Percentiles rank a stretch among this genome's conserved stretches.
These are phyloP conservation scores for Chlorella sp. DNA, from an alignment of 139 green algal genomes.

Conservation along the genomic window DNA sequence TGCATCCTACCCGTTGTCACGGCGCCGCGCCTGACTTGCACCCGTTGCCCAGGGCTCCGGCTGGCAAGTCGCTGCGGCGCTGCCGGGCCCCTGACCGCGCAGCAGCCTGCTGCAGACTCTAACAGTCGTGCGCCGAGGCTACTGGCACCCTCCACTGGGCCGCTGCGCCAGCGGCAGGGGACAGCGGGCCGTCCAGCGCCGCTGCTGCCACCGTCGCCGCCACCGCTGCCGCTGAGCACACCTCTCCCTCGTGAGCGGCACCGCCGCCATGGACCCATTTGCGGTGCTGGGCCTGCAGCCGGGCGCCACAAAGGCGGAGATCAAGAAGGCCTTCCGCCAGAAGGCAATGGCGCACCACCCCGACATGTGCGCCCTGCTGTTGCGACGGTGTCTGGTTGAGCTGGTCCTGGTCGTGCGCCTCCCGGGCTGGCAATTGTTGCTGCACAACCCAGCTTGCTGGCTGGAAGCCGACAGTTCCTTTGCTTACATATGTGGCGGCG, in stretches of 20 bases:
- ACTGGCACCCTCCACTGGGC: background rate
- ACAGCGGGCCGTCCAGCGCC: too few species aligned
- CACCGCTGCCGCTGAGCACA: background rate
- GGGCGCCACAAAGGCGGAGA: constrained; percentile 48
- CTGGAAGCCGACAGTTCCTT: too few species aligned
- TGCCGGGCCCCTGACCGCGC: too few species aligned
- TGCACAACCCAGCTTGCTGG: too few species aligned
- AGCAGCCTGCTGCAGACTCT: background rate
- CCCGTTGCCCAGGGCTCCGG: too few species aligned
- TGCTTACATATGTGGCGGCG: background rate
- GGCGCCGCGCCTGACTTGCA: too few species aligned
- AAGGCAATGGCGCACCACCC: constrained; percentile 65
- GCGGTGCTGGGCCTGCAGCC: constrained; percentile 56
- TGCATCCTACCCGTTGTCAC: too few species aligned
- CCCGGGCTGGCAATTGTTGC: background rate
- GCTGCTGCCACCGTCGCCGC: background rate
- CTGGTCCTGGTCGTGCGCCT: background rate
- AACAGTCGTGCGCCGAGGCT: background rate
- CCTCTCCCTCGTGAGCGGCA: background rate
- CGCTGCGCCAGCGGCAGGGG: background rate
- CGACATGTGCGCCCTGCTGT: constrained; percentile 46
- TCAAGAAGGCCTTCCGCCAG: constrained; percentile 65
- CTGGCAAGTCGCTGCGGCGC: too few species aligned
- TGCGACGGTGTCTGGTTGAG: background rate
- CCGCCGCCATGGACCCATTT: constrained; percentile 52